Conservation (phyloP, 192 early-diverging fungal species). For the Backusella mclennaniae region DNA sequence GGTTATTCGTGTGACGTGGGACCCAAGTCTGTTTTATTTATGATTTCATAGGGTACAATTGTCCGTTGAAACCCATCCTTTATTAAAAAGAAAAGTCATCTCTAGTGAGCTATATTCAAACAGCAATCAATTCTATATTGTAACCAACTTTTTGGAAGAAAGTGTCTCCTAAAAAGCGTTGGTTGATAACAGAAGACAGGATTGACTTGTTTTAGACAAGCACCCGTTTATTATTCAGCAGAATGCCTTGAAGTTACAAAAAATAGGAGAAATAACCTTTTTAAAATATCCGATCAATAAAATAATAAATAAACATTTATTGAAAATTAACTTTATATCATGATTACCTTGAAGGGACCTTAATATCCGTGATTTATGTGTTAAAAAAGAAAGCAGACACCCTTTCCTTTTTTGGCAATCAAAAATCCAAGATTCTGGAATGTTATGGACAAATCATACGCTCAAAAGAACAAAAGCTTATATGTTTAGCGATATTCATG, state of each 20-base stretch:
- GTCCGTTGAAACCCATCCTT: background rate
- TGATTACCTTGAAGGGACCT: background rate
- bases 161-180: background rate
- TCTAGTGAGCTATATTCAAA: background rate
- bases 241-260: background rate
- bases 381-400: background rate
- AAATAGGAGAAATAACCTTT: background rate
- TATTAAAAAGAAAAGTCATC: background rate
- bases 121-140: background rate
- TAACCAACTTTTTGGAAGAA: background rate
- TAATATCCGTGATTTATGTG: background rate
- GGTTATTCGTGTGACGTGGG: background rate
- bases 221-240: background rate
- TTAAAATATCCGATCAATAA: slow-evolving; percentile 8
- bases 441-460: background rate
- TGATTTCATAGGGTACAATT: background rate
- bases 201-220: background rate
- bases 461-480: background rate
- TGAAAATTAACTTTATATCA: background rate
- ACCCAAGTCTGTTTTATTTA: background rate
- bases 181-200: background rate
- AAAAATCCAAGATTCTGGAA: background rate
- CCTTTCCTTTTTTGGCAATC: background rate
- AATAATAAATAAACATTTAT: background rate
- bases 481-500: background rate